Conservation (phyloP, 805 yeast genomes). For the Suhomyces sp. region DNA sequence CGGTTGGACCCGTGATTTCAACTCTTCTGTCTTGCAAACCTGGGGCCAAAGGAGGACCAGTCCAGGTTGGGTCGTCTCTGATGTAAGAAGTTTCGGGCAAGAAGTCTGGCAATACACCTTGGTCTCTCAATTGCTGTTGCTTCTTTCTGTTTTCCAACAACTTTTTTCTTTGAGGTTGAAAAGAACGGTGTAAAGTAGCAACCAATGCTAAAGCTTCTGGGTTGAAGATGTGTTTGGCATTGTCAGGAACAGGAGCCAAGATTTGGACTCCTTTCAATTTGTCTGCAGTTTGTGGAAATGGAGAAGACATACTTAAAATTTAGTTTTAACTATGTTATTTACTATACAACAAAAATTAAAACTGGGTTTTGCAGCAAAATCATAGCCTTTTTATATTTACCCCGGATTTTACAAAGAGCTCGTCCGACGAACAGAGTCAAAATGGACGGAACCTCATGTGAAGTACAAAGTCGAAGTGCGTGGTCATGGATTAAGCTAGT, state of each 20-base stretch:
- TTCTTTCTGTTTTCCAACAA: conserved; percentile 60
- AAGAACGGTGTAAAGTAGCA: conserved; percentile 70
- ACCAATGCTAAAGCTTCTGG: conserved; percentile 65
- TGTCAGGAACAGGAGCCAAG: conserved; percentile 49
- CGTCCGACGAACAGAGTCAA: neutral
- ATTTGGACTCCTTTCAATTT: conserved; percentile 52
- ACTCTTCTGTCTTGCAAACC: conserved; percentile 73
- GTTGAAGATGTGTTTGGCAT: conserved; percentile 54
- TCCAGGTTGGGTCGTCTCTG: conserved; percentile 73
- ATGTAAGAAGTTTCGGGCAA: conserved; percentile 66
- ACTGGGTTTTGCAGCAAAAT: neutral
- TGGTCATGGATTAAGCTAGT: neutral
- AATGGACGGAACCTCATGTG: neutral
- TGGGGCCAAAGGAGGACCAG: conserved; percentile 68
- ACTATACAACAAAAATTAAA: neutral
- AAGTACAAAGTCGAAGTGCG: neutral
- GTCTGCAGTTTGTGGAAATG: conserved; percentile 45
- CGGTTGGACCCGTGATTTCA: conserved; percentile 85
- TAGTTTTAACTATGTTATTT: neutral
- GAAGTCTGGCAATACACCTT: conserved; percentile 60
- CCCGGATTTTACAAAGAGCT: conserved; percentile 4
- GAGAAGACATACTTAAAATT: conserved; percentile 34
- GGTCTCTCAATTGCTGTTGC: conserved; percentile 60
- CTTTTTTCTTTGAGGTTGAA: conserved; percentile 58
- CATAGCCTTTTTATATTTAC: conserved; percentile 4